Percentiles rank a stretch among this genome's conserved stretches.
phyloP scores from a whole-genome alignment of 108 stramenopile species.

The Thalassiosira profunda region DNA sequence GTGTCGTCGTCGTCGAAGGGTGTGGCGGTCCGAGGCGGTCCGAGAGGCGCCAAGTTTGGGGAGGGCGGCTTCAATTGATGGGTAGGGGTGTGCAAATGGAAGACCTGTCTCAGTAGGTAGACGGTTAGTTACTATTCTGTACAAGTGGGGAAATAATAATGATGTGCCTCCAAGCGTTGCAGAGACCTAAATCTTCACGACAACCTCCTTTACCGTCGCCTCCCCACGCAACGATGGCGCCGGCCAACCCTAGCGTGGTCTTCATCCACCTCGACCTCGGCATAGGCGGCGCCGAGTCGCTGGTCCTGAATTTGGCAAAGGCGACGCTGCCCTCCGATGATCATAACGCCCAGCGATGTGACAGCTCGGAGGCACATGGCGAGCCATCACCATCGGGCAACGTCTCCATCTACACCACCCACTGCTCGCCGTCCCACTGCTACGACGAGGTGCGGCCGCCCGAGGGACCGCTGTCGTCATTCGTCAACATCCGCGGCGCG shows the following conservation, averaged over 20 bases:
- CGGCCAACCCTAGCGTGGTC: constrained; percentile 40
- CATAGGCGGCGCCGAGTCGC: constrained; percentile 91
- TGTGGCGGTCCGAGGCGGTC: too few species aligned
- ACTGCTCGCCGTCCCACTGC: constrained; percentile 93
- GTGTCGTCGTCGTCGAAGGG: too few species aligned
- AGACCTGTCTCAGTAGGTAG: too few species aligned
- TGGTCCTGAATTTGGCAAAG: constrained; percentile 81
- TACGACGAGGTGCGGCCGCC: constrained; percentile 88
- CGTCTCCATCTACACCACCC: constrained; percentile 93
- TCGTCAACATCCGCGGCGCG: constrained; percentile 66
- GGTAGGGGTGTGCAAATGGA: too few species aligned
- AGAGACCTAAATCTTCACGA: too few species aligned
- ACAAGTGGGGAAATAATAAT: too few species aligned
- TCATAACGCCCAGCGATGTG: not conserved
- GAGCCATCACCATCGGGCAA: constrained; percentile 8
- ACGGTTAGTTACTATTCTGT: too few species aligned
- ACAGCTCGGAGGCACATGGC: not conserved
- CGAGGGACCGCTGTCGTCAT: constrained; percentile 51
- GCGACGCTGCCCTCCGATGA: constrained; percentile 39
- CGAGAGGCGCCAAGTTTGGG: too few species aligned
- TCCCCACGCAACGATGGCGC: too few species aligned
- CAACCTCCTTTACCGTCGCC: too few species aligned
- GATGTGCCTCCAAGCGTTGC: too few species aligned
- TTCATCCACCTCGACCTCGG: constrained; percentile 91
- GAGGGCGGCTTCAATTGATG: too few species aligned